phyloP scores from a whole-genome alignment of 164 flowering plant genomes.

The Vitis labrusca region DNA sequence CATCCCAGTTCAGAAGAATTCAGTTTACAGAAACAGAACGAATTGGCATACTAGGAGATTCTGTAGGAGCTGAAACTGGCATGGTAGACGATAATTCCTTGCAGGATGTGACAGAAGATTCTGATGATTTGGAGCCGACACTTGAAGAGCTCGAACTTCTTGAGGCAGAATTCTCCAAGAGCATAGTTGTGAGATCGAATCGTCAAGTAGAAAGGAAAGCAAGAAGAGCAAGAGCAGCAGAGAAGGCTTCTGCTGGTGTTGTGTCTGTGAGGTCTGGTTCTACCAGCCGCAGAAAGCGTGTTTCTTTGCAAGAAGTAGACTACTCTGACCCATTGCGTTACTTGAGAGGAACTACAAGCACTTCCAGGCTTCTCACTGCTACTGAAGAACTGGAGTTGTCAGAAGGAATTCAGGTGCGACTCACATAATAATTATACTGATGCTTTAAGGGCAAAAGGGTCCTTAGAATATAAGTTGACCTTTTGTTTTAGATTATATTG shows the following conservation, averaged over 20 bases:
- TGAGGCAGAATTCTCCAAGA: conserved; percentile 40
- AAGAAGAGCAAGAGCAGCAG: conserved; percentile 70
- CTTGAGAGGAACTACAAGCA: conserved; percentile 62
- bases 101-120: conserved; percentile 19
- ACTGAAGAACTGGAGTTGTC: conserved; percentile 72
- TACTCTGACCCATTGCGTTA: conserved; percentile 74
- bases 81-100: conserved; percentile 20
- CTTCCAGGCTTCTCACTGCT: conserved; percentile 73
- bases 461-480: too few species aligned
- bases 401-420: conserved; percentile 80
- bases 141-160: conserved; percentile 56
- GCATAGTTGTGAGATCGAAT: conserved; percentile 66
- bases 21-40: conserved; percentile 30
- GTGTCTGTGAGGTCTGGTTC: conserved; percentile 56
- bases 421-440: neutral
- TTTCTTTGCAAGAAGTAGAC: conserved; percentile 57
- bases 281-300: conserved; percentile 55
- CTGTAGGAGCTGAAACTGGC: conserved; percentile 24
- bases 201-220: conserved; percentile 77
- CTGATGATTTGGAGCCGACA: conserved; percentile 44
- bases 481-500: neutral
- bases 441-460: too few species aligned
- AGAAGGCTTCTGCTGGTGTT: conserved; percentile 55
- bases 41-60: conserved; percentile 27
- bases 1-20: conserved; percentile 19